Conservation (phyloP, 2,329 filamentous ascomycete genomes). For the Scytalidium sp. region DNA sequence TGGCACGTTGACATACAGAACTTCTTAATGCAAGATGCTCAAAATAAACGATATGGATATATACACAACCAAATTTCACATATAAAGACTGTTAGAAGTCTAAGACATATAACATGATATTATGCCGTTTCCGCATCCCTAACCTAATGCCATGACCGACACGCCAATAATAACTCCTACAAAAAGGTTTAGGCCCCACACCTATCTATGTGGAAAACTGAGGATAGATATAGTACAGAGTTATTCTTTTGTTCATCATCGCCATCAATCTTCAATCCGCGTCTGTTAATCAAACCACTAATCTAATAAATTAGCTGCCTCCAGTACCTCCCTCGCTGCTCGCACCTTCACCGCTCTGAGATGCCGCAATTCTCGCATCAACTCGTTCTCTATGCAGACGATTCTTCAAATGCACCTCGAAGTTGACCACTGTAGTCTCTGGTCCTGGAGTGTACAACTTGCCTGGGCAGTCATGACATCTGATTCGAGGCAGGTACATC, state of each 20-base stretch:
- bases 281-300: not conserved
- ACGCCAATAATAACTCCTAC: not conserved
- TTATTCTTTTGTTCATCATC: not conserved
- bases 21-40: too few relatives aligned
- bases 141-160: not conserved
- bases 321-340: not conserved
- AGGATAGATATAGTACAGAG: not conserved
- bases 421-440: conserved; percentile 81
- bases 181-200: not conserved
- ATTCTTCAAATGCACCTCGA: conserved; percentile 90
- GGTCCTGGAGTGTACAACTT: conserved; percentile 93
- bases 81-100: too few relatives aligned
- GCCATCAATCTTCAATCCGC: not conserved
- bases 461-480: conserved; percentile 87
- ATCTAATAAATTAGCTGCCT: not conserved
- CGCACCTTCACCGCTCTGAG: not conserved
- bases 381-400: conserved; percentile 74
- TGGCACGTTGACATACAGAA: too few relatives aligned
- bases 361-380: conserved; percentile 30
- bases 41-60: too few relatives aligned
- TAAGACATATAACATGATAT: not conserved
- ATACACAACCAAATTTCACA: too few relatives aligned
- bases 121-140: not conserved
- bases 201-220: not conserved
- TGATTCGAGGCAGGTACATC: conserved; percentile 84